Base-by-base conservation (phyloP, 176 grass and related monocot genomes). In the Dendrocalamus sinicus region DNA sequence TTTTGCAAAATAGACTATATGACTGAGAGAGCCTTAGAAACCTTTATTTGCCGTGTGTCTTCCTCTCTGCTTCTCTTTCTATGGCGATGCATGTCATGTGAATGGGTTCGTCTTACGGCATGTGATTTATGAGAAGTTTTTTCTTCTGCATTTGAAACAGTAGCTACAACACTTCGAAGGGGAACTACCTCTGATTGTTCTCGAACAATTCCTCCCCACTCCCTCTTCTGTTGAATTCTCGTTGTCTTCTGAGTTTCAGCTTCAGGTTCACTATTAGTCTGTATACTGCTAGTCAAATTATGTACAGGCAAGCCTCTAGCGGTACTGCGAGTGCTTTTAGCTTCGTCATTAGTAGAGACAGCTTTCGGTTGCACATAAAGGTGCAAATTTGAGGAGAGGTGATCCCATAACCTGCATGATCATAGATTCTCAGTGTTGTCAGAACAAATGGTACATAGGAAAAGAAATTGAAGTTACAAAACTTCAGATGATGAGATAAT, bases 321-420 rank as follows among this genome's bases (percentile, higher is more conserved):
- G 67, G 58, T 67, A 82, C 40, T 83, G n/a, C 0, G 23, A 37
- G 40, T 69, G 67, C 40, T 86, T 81, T 75, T 90, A 70, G 69
- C 10, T 53, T 78, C 75, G 67, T 91, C 84, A 67, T 67, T 81
- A 50, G 77, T 22, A 80, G 81, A 54, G 10, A 66, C 47, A 59
- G 77, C 78, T 79, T 93, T 88, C 20, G 86, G 65, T 19, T 96
- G 88, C 30, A 92, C 86, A 81, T 99, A 99, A 15, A 94, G 89
- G 59, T 91, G 84, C 67, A 94, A 54, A 72, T 92, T 96, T 58
- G 88, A 91, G 41, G 97, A 99, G 3, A 99, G 92, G 83, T 99
- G 93, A 83, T 93, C 97, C 97, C 97, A 99, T 45, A 99, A 89
- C 97, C 96, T 98, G 80, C 70, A 88, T 19, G 16, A 78, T 15